These are phyloP conservation scores for Linnemannia exigua DNA, from an alignment of 192 early-diverging fungal species.

Conservation along the genomic window DNA sequence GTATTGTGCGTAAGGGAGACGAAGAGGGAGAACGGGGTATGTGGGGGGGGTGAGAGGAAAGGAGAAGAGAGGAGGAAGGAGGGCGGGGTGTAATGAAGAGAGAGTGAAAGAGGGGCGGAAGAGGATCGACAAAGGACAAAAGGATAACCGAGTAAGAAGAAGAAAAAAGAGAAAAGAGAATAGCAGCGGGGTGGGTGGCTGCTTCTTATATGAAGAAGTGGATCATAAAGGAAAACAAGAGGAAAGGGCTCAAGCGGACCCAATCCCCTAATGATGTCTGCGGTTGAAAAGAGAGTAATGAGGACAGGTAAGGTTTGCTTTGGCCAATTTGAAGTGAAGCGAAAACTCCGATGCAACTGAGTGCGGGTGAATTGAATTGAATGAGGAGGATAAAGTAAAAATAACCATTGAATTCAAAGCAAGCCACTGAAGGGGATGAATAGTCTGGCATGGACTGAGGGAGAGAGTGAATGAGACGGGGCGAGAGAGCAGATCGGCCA, in stretches of 20 bases:
- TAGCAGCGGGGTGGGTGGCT: not conserved
- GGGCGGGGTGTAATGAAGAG: not conserved
- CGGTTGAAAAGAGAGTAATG: not conserved
- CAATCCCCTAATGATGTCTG: not conserved
- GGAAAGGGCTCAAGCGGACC: not conserved
- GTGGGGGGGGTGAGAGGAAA: not conserved
- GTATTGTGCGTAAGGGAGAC: no score
- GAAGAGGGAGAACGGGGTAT: not conserved
- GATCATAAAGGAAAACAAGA: not conserved
- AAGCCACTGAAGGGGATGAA: not conserved
- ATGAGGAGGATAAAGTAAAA: not conserved
- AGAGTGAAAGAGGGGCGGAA: not conserved
- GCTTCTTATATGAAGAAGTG: not conserved
- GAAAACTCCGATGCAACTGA: not conserved
- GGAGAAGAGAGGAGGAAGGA: not conserved
- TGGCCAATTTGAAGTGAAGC: not conserved
- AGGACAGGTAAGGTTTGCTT: not conserved
- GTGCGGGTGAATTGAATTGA: not conserved
- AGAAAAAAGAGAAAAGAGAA: not conserved
- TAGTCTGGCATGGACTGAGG: not conserved
- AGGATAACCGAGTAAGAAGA: not conserved
- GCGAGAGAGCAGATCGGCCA: slow-evolving; percentile 2
- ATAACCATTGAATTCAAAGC: not conserved
- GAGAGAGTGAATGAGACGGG: not conserved
- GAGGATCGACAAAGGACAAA: slow-evolving; percentile 9